phyloP scores from a whole-genome alignment of 768 basidiomycete genomes.

The Podaxis sp. region DNA sequence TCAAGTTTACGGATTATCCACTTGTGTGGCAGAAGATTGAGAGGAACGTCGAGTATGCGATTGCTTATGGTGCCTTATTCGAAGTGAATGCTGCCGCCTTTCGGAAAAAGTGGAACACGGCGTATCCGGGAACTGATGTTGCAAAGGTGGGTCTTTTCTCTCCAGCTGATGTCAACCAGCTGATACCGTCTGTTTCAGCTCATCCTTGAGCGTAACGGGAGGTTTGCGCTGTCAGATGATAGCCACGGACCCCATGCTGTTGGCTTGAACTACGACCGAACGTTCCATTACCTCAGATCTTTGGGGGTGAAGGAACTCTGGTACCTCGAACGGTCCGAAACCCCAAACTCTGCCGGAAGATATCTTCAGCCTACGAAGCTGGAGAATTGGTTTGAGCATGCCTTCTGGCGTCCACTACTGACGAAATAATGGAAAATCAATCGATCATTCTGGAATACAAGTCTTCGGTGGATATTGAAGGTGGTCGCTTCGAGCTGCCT shows the following conservation, averaged over 20 bases:
- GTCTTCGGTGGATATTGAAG: no score
- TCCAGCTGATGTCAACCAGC: neutral
- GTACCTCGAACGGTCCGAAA: slow-evolving; percentile 47
- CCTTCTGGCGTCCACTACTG: slow-evolving; percentile 47
- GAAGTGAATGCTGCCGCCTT: slow-evolving; percentile 93
- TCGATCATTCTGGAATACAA: no score
- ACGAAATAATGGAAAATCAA: neutral
- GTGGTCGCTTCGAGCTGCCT: no score
- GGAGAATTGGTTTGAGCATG: slow-evolving; percentile 55
- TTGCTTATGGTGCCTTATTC: slow-evolving; percentile 86
- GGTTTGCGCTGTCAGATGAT: slow-evolving; percentile 90
- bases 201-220: slow-evolving; percentile 67
- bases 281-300: slow-evolving; percentile 62
- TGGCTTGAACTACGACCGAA: slow-evolving; percentile 77
- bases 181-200: slow-evolving; percentile 43
- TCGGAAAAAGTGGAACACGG: slow-evolving; percentile 83
- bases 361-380: slow-evolving; percentile 42
- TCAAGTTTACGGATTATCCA: slow-evolving; percentile 56
- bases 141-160: slow-evolving; percentile 51
- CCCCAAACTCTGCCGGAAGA: slow-evolving; percentile 48
- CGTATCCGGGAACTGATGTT: slow-evolving; percentile 83
- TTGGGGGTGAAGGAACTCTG: slow-evolving; percentile 66
- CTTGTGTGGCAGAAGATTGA: slow-evolving; percentile 62
- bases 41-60: slow-evolving; percentile 73
- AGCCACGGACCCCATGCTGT: slow-evolving; percentile 90